These are phyloP conservation scores for Rhododendron molle DNA, from an alignment of 148 eudicot genomes.

Conservation along the genomic window DNA sequence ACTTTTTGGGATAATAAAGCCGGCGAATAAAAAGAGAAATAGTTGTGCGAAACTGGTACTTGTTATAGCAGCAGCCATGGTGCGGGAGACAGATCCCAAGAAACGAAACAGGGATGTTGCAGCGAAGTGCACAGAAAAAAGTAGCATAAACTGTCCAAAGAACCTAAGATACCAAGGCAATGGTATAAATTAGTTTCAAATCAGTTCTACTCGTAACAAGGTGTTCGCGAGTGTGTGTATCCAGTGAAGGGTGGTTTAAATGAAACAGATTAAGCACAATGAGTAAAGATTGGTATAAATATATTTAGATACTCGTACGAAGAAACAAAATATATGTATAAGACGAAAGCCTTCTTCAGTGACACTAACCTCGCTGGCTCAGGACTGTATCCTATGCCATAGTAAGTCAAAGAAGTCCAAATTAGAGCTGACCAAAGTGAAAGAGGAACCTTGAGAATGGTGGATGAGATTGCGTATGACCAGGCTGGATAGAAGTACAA, in stretches of 20 bases:
- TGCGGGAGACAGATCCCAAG: conserved; percentile 56
- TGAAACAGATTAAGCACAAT: too few relatives aligned
- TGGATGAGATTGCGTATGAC: conserved; percentile 80
- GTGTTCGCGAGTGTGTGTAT: neutral
- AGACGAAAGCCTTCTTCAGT: neutral
- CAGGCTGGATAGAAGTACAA: conserved; percentile 77
- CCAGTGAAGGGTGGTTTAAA: too few relatives aligned
- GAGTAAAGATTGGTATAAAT: too few relatives aligned
- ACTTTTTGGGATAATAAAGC: conserved; percentile 65
- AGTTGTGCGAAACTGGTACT: conserved; percentile 37
- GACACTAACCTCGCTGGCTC: conserved; percentile 57
- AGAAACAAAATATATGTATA: neutral
- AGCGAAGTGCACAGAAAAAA: conserved; percentile 49
- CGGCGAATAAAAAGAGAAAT: conserved; percentile 46
- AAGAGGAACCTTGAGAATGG: conserved; percentile 66
- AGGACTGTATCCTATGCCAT: conserved; percentile 74
- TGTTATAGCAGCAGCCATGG: conserved; percentile 34
- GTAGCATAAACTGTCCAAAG: conserved; percentile 55
- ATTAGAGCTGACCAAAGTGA: conserved; percentile 47
- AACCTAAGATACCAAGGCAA: conserved; percentile 37
- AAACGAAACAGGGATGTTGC: conserved; percentile 65
- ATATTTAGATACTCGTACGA: neutral
- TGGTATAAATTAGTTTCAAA: neutral
- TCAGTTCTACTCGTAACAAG: neutral
- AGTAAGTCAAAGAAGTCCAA: conserved; percentile 73